Conservation (phyloP, 805 yeast genomes). For the Kluyveromyces dobzhanskii region DNA sequence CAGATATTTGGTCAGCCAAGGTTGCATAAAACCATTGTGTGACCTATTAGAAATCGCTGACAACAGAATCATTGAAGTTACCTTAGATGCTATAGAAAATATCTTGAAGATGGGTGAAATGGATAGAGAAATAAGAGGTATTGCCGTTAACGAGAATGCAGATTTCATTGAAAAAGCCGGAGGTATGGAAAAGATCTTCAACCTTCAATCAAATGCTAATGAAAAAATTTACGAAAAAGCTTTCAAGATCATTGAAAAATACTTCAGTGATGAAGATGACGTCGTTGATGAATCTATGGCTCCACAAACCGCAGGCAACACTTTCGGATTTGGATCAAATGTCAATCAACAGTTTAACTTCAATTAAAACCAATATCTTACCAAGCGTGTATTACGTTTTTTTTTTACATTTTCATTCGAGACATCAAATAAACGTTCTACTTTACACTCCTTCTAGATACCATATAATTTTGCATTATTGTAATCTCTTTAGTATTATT, state of each 20-base stretch:
- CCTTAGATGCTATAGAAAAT: conserved; percentile 91
- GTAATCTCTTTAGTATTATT: background rate
- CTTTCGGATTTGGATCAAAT: conserved; percentile 79
- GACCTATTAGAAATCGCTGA: conserved; percentile 85
- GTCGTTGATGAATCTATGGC: conserved; percentile 68
- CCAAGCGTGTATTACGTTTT: no score
- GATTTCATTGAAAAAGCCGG: conserved; percentile 95
- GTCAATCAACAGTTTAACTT: conserved; percentile 40
- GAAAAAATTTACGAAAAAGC: conserved; percentile 91
- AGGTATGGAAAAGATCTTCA: conserved; percentile 93
- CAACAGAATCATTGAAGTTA: conserved; percentile 85
- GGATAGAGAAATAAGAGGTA: conserved; percentile 71
- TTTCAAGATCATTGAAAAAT: conserved; percentile 79
- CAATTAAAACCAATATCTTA: conserved; percentile 11
- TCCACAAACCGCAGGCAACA: conserved; percentile 70
- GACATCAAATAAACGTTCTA: no score
- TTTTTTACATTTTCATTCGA: no score
- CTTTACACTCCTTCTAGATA: no score
- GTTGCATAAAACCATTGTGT: conserved; percentile 95
- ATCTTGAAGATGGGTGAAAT: conserved; percentile 90
- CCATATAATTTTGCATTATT: background rate
- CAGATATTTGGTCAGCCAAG: conserved; percentile 85
- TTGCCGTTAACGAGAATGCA: conserved; percentile 75
- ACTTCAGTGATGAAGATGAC: conserved; percentile 77
- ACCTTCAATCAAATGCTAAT: conserved; percentile 85